Evolutionary conservation across 1,139 yeast species (phyloP).

Genomic region (Yamadazyma siamensis): DNA sequence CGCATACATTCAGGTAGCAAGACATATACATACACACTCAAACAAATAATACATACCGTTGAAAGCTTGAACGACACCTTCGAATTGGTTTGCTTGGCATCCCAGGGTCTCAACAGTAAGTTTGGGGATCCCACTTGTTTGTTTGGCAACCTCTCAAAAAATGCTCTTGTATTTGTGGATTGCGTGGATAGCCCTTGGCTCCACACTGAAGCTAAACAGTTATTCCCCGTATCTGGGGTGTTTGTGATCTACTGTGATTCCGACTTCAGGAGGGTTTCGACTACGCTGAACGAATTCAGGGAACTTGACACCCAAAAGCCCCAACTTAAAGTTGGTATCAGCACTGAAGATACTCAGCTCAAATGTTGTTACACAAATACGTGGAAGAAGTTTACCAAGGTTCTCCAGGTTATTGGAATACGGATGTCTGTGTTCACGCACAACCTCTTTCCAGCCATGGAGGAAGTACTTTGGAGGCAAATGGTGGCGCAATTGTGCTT

Average conservation of each 20-base stretch:
- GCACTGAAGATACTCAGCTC: too few relatives aligned
- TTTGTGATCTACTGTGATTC: slow-evolving; percentile 14
- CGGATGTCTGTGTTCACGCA: neutral
- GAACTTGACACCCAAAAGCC: neutral
- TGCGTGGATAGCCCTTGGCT: slow-evolving; percentile 16
- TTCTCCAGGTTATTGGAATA: neutral
- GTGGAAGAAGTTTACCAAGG: too few relatives aligned
- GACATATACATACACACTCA: too few relatives aligned
- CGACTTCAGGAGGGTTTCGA: slow-evolving; percentile 15
- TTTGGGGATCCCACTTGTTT: too few relatives aligned
- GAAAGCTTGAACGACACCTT: too few relatives aligned
- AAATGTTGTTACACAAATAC: too few relatives aligned
- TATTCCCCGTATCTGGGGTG: slow-evolving; percentile 9
- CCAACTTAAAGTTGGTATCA: neutral
- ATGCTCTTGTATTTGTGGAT: slow-evolving; percentile 15
- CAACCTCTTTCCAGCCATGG: too few relatives aligned
- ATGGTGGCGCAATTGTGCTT: slow-evolving; percentile 14
- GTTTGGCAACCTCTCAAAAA: too few relatives aligned
- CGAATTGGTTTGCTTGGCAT: too few relatives aligned
- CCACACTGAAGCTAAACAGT: slow-evolving; percentile 8
- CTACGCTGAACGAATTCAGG: slow-evolving; percentile 7
- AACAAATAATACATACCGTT: too few relatives aligned
- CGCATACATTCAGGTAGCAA: too few relatives aligned
- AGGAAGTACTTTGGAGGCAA: slow-evolving; percentile 3
- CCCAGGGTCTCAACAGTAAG: too few relatives aligned